Percentiles rank a stretch among this genome's conserved stretches.
These are phyloP conservation scores for Tuber magnatum DNA, from an alignment of 495 filamentous ascomycete genomes.

Conservation along the genomic window DNA sequence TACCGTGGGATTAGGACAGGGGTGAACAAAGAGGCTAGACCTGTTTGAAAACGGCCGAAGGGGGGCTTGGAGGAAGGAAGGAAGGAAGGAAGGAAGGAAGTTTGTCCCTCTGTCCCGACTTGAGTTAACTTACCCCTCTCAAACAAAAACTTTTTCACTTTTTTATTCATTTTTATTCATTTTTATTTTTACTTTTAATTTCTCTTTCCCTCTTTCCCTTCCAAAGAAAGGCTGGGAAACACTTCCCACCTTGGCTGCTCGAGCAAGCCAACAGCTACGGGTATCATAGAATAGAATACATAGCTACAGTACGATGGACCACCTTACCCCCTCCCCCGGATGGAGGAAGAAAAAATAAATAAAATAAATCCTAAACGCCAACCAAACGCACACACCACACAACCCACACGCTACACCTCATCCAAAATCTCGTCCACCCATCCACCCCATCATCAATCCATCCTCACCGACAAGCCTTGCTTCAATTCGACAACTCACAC, in stretches of 20 bases:
- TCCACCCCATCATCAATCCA: neutral
- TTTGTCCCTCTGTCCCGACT: neutral
- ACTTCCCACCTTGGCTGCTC: neutral
- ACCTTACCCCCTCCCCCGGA: neutral
- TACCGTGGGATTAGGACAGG: neutral
- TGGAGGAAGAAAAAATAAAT: neutral
- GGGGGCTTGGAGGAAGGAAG: neutral
- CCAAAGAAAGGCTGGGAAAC: neutral
- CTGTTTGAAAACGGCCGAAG: neutral
- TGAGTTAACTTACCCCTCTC: neutral
- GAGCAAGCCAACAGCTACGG: too few species aligned
- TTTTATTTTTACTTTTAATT: too few species aligned
- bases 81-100: neutral
- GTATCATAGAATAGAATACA: too few species aligned
- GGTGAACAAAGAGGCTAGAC: neutral
- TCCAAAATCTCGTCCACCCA: neutral
- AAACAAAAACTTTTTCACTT: neutral
- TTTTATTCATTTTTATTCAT: too few species aligned
- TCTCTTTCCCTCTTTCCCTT: neutral
- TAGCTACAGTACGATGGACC: too few species aligned
- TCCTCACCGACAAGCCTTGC: conserved; percentile 1
- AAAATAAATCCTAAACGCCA: neutral
- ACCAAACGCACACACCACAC: conserved; percentile 2
- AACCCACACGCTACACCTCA: neutral
- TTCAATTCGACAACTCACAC: neutral